Evolutionary conservation across 768 basidiomycete species (phyloP), one percentile per base, ranked within the genome.

Genomic region (Kwoniella dendrophila): DNA sequence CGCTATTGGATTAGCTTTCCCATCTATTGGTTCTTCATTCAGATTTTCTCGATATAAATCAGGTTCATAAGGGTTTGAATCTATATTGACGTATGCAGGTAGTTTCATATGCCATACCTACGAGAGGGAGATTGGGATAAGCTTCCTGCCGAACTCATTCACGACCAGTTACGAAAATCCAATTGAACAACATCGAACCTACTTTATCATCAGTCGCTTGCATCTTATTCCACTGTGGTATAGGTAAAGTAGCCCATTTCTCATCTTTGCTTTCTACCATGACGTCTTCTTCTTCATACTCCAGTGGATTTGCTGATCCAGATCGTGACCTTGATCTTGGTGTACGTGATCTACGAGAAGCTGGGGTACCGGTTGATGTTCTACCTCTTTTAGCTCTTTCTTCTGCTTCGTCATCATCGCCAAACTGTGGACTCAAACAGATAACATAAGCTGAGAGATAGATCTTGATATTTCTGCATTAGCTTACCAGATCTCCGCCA

Each of bases 61-160:
- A 1, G 72, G 74, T 29, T 78, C 69, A 58, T 72, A 99, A 0
- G 95, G 91, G 65, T 89, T 88, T 1, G 90, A 85, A 71, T 94
- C 90, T 53, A 96, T 84, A 73, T 88, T 87, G 59, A 99, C 87
- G 74, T 90, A 96, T 74, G 90, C 90, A n/a, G 95, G 96, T 77
- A 96, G 86, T 41, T 90, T 87, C 57, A 95, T 86, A 54, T 92
- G 88, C 93, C 93, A 97, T 68, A 88, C 86, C 91, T 92, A 52
- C n/a, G 22, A 52, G 16, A 26, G 26, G 12, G 44, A 32, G 27
- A 34, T 12, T 40, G n/a, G n/a, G n/a, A n/a, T n/a, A n/a, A n/a
- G n/a, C n/a, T n/a, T n/a, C n/a, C 30, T n/a, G n/a, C n/a, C n/a
- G n/a, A 52, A 34, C 51, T 24, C 20, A 12, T 5, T 6, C 26